Base-by-base conservation (phyloP, 2,329 filamentous ascomycete genomes). In the Diaporthe eres region DNA sequence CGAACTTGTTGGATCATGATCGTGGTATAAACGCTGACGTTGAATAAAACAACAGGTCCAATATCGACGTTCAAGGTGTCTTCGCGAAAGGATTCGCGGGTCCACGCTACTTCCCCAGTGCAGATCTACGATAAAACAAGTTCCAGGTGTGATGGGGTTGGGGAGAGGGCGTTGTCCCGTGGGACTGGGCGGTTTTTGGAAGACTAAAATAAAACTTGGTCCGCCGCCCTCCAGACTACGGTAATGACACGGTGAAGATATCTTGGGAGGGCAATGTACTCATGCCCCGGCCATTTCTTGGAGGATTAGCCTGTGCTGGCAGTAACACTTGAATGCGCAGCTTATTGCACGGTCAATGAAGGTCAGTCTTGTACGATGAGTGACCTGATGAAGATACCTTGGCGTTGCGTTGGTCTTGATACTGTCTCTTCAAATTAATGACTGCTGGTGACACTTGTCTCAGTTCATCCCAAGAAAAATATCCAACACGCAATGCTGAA, bases 61-160 rank as follows among this genome's bases (percentile, higher is more conserved):
- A 70, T 9, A 97, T 98, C 78, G 95, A 98, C 81, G 95, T 98
- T 53, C 94, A 98, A 83, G 95, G 93, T 61, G 92, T 98, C 34
- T 90, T 95, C 75, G 94, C 93, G 1, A 93, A 94, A 80, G 96
- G 96, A 0, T 98, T 93, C 84, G 94, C 95, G 0, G 96, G 96
- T 6, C 94, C 94, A 13, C 90, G 96, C 76, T 98, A 93, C 83
- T 97, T 97, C 81, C 94, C 95, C 10, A 90, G 92, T 3, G 85
- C 92, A 39, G 88, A 93, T 60, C 81, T 93, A 79, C 87, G 90
- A 77, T 94, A 82, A 85, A 49, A 28, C 65, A 42, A 55, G n/a
- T 3, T 70, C 9, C 4, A 42, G 15, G 47, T 42, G 47, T 25
- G 34, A 39, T 25, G 22, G 17, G 47, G 22, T 12, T 49, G 42